Percentiles rank a stretch among this genome's conserved stretches.
These are phyloP conservation scores for Pisolithus sp. DNA, from an alignment of 768 basidiomycete species.

Conservation along the genomic window DNA sequence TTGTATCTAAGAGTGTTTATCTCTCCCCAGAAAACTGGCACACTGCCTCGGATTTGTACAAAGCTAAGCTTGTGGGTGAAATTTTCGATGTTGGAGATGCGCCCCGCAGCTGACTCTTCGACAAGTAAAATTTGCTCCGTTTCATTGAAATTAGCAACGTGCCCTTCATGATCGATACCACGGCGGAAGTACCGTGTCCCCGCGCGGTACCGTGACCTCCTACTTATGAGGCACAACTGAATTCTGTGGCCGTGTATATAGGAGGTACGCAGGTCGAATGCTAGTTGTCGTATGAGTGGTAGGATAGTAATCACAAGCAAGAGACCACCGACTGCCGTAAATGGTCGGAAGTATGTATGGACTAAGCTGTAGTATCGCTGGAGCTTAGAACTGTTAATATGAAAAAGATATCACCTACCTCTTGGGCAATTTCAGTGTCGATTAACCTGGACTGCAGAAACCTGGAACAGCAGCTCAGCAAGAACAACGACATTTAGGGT, in stretches of 20 bases:
- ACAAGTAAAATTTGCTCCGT: conserved; percentile 91
- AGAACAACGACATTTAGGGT: neutral
- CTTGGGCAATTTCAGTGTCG: conserved; percentile 47
- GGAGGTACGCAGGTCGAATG: conserved; percentile 76
- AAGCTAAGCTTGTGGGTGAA: conserved; percentile 68
- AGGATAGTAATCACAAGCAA: neutral
- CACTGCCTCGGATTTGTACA: conserved; percentile 90
- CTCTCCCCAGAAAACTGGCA: conserved; percentile 95
- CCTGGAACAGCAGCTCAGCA: conserved; percentile 20
- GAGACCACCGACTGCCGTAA: conserved; percentile 76
- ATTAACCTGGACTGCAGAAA: conserved; percentile 59
- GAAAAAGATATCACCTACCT: conserved; percentile 43
- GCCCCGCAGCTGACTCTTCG: conserved; percentile 46
- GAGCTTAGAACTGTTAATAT: conserved; percentile 6
- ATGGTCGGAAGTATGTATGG: conserved; percentile 88
- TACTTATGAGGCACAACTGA: conserved; percentile 83
- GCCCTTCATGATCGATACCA: conserved; percentile 82
- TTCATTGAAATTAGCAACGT: conserved; percentile 97
- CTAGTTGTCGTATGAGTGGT: conserved; percentile 34
- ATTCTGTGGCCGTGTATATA: conserved; percentile 74
- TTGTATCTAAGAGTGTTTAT: conserved; percentile 93
- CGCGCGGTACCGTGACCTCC: conserved; percentile 89
- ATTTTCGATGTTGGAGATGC: conserved; percentile 37
- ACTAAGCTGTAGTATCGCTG: conserved; percentile 53
- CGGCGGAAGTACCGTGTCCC: conserved; percentile 97